A percentile compares a stretch with the other conserved stretches of the same genome.
Evolutionary conservation across 305 asterid species (phyloP).

Genomic region (Fraxinus dipetala): DNA sequence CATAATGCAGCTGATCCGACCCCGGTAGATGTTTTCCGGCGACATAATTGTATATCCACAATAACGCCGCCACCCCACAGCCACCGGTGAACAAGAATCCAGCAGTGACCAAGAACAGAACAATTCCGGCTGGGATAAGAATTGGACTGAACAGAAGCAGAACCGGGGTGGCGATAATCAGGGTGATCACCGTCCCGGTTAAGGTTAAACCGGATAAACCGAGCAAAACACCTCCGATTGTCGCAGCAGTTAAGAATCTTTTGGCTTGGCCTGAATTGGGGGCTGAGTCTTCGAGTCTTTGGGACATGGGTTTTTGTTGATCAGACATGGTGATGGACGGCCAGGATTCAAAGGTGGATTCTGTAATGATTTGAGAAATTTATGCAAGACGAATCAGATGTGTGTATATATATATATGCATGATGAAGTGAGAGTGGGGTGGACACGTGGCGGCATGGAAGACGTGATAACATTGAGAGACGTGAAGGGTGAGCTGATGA

Average conservation of each 20-base stretch:
- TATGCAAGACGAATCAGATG: background rate
- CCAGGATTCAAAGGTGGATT: background rate
- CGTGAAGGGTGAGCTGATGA: conserved; percentile 4
- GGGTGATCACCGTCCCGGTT: conserved; percentile 31
- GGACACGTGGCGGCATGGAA: conserved; percentile 2
- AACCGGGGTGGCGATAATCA: conserved; percentile 32
- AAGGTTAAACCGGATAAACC: conserved; percentile 39
- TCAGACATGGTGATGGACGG: conserved; percentile 25
- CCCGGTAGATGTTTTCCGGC: conserved; percentile 25
- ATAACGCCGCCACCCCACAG: conserved; percentile 20
- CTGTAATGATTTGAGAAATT: background rate
- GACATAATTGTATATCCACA: conserved; percentile 28
- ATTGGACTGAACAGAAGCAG: conserved; percentile 37
- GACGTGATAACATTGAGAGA: conserved; percentile 11
- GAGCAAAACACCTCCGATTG: conserved; percentile 37
- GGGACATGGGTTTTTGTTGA: conserved; percentile 24
- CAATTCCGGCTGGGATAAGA: conserved; percentile 28
- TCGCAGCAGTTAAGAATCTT: conserved; percentile 30
- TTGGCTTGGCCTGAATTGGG: conserved; percentile 13
- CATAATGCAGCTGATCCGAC: conserved; percentile 25
- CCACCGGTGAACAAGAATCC: conserved; percentile 40
- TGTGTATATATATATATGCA: background rate
- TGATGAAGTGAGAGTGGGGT: background rate
- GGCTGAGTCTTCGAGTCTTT: conserved; percentile 18
- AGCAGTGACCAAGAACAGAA: conserved; percentile 16